phyloP scores from a whole-genome alignment of 345 rosid genomes.

The Hibiscus trionum region DNA sequence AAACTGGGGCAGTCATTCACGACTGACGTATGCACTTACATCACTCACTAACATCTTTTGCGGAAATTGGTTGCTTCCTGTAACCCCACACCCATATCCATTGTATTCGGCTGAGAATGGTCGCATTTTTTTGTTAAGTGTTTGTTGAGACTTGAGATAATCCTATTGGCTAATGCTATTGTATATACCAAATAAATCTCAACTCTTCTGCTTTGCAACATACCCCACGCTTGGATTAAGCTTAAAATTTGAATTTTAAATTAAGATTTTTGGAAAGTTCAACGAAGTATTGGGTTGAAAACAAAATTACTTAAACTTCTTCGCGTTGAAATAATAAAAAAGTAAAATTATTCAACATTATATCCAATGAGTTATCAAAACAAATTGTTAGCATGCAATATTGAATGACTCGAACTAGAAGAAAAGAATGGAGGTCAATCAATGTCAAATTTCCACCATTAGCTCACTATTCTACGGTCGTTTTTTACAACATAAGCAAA shows the following conservation, averaged over 20 bases:
- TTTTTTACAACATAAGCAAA: too few relatives aligned
- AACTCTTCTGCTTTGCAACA: not conserved
- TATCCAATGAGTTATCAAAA: too few relatives aligned
- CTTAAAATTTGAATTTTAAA: not conserved
- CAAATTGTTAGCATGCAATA: too few relatives aligned
- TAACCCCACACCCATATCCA: not conserved
- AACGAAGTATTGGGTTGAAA: too few relatives aligned
- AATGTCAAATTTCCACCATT: too few relatives aligned
- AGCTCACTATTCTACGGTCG: too few relatives aligned
- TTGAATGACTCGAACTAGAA: too few relatives aligned
- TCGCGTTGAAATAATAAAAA: too few relatives aligned
- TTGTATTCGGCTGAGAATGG: not conserved
- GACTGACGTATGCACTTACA: slow-evolving; percentile 32
- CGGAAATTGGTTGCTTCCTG: not conserved
- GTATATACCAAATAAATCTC: not conserved
- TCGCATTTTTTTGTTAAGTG: not conserved
- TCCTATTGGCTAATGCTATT: not conserved
- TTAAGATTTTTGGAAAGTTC: not conserved
- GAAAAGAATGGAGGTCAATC: too few relatives aligned
- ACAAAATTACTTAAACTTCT: too few relatives aligned
- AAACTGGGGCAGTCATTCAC: not conserved
- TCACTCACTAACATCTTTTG: not conserved
- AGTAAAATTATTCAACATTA: too few relatives aligned
- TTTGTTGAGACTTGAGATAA: not conserved
- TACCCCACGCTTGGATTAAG: not conserved